These are phyloP conservation scores for Fusarium burgessii DNA, from an alignment of 2,329 filamentous ascomycete species.

Conservation along the genomic window DNA sequence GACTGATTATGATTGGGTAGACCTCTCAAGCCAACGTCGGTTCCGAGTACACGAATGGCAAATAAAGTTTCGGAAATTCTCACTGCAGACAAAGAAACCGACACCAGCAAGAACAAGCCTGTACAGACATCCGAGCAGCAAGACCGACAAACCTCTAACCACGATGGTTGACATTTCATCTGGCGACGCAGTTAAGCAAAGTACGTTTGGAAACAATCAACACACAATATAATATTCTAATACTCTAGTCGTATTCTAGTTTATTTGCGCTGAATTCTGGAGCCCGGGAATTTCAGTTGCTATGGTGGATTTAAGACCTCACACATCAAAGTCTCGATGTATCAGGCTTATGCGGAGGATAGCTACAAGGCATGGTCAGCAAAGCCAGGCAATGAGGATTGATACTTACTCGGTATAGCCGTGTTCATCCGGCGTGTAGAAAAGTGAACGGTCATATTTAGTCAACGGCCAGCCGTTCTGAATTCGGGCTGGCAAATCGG, in stretches of 20 bases:
- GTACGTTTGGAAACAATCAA: background rate
- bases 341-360: slow-evolving; percentile 29
- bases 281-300: background rate
- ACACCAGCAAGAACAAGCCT: no score
- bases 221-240: background rate
- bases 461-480: slow-evolving; percentile 41
- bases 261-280: background rate
- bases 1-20: background rate
- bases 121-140: background rate
- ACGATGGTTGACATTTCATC: background rate
- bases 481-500: slow-evolving; percentile 43
- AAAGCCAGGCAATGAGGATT: background rate
- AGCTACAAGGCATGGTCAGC: slow-evolving; percentile 20
- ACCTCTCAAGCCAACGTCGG: background rate
- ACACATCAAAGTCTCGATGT: slow-evolving; percentile 24
- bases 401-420: slow-evolving; percentile 41
- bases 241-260: background rate
- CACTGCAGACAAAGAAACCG: background rate
- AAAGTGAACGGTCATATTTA: slow-evolving; percentile 39
- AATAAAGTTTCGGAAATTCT: background rate
- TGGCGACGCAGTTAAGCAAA: background rate
- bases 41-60: background rate
- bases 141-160: background rate
- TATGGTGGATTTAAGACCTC: background rate
- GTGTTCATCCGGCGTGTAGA: slow-evolving; percentile 34